A percentile compares a stretch with the other conserved stretches of the same genome.
Evolutionary conservation across 208 protist species (phyloP).

Genomic region (Wallacemonas collosoma): DNA sequence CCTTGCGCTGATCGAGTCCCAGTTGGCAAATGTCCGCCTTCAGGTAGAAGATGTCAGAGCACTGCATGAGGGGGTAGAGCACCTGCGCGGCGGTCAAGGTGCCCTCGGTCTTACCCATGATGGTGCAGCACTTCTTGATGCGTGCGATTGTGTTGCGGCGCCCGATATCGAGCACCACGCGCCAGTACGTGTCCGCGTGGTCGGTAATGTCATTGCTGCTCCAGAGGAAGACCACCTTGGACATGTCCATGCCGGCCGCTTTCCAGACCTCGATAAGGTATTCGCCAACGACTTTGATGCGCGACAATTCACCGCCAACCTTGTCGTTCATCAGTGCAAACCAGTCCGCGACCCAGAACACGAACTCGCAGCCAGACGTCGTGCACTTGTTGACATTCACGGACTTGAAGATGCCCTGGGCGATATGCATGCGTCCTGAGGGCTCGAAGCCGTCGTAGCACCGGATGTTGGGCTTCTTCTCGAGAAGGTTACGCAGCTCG

Average conservation of each 20-base stretch:
- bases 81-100: slow-evolving; percentile 98
- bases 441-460: slow-evolving; percentile 99
- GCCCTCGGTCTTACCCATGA: slow-evolving; percentile 98
- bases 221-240: slow-evolving; percentile 97
- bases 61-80: slow-evolving; percentile 99
- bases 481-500: slow-evolving; percentile 92
- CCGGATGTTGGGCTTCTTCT: slow-evolving; percentile 91
- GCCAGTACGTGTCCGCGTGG: slow-evolving; percentile 96
- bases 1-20: slow-evolving; percentile 99
- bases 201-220: slow-evolving; percentile 97
- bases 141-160: slow-evolving; percentile 93
- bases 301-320: slow-evolving; percentile 98
- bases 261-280: slow-evolving; percentile 99
- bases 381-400: slow-evolving; percentile 99
- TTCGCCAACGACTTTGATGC: slow-evolving; percentile 96
- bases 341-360: slow-evolving; percentile 99
- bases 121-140: slow-evolving; percentile 98
- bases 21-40: slow-evolving; percentile 99
- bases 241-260: slow-evolving; percentile 98
- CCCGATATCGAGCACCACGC: slow-evolving; percentile 97
- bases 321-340: slow-evolving; percentile 99
- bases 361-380: slow-evolving; percentile 94
- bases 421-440: slow-evolving; percentile 99
- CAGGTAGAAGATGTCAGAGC: slow-evolving; percentile 99
- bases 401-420: slow-evolving; percentile 99